Conservation (phyloP, 345 rosid species). For the Adansonia digitata region DNA sequence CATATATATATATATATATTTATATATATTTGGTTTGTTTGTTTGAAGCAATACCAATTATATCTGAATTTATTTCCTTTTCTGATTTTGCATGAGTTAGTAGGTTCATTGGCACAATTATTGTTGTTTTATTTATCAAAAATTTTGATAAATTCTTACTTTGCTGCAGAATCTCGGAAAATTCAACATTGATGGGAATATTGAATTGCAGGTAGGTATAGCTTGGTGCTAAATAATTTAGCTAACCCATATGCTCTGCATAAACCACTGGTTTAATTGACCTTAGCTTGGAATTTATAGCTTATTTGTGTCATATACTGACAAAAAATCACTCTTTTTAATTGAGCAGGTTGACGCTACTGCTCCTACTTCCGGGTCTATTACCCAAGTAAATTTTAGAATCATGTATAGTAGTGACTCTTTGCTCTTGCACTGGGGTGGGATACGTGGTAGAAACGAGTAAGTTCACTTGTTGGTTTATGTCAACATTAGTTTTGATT, state of each 20-base stretch:
- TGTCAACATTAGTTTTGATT: not conserved
- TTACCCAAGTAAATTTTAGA: constrained; percentile 50
- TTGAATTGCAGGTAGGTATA: constrained; percentile 67
- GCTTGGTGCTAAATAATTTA: not conserved
- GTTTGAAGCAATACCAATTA: not conserved
- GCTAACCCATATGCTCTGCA: constrained; percentile 2
- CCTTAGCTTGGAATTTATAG: not conserved
- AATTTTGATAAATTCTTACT: constrained; percentile 24
- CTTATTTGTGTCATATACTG: constrained; percentile 10
- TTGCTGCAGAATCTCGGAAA: constrained; percentile 57
- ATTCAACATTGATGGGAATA: constrained; percentile 73
- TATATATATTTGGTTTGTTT: not conserved
- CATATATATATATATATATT: not conserved
- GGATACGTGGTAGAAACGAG: constrained; percentile 57
- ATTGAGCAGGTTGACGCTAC: constrained; percentile 60
- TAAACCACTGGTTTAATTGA: constrained; percentile 3
- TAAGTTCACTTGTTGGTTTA: constrained; percentile 33
- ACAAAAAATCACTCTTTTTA: constrained; percentile 12
- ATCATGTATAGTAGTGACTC: constrained; percentile 54
- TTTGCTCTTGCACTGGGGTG: constrained; percentile 93
- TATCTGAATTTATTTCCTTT: not conserved
- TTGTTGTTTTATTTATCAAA: constrained; percentile 9
- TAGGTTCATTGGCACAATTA: constrained; percentile 4
- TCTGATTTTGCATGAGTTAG: not conserved
- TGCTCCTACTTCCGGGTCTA: constrained; percentile 35